phyloP scores from a whole-genome alignment of 176 grass and related monocot genomes.

The Carex parvula region DNA sequence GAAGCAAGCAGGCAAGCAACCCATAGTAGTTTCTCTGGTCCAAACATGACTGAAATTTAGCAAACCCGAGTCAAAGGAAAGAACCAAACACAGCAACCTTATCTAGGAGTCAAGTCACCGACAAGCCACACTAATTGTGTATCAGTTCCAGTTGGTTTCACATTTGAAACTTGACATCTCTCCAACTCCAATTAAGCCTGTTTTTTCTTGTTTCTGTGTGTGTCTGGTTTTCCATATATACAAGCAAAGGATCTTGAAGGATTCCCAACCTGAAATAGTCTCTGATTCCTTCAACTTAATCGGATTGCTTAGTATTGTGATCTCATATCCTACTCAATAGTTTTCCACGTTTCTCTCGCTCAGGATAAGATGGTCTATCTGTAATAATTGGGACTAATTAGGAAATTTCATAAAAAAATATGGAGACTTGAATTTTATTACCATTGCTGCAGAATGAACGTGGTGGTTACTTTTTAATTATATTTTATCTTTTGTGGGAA shows the following conservation, averaged over 20 bases:
- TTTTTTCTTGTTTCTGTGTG: background rate
- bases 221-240: background rate
- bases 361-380: background rate
- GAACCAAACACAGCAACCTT: background rate
- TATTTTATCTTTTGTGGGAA: background rate
- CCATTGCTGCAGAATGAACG: background rate
- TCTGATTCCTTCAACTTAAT: background rate
- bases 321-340: background rate
- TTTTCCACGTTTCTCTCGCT: background rate
- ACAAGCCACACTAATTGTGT: background rate
- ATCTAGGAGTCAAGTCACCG: background rate
- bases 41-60: background rate
- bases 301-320: background rate
- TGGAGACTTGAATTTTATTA: background rate
- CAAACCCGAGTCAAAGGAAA: background rate
- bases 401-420: background rate
- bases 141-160: background rate
- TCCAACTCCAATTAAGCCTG: background rate
- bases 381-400: background rate
- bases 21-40: background rate
- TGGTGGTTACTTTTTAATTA: too few species aligned
- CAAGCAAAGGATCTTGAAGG: constrained; percentile 2
- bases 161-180: background rate
- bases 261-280: background rate
- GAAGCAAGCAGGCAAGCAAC: background rate